Evolutionary conservation across 2,329 filamentous ascomycete species (phyloP).

Genomic region (Fusarium veterinarium): DNA sequence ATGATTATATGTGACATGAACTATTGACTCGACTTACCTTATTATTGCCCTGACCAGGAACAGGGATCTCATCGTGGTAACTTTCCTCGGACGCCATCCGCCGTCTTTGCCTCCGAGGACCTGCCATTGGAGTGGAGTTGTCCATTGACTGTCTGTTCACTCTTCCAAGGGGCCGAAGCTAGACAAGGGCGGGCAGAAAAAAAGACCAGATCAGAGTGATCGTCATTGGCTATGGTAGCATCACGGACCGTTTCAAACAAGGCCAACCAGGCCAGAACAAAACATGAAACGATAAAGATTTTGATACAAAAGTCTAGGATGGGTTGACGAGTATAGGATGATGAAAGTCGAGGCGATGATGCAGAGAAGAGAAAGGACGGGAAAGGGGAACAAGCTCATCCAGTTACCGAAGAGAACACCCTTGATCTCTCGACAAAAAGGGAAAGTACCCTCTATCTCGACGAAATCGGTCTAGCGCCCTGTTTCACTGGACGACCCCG

Average conservation of each 20-base stretch:
- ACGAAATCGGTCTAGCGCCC: conserved; percentile 30
- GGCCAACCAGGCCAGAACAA: conserved; percentile 16
- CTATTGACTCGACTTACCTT: conserved; percentile 13
- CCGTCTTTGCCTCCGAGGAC: conserved; percentile 28
- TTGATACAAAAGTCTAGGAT: neutral
- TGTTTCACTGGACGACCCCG: conserved; percentile 39
- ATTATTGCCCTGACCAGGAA: conserved; percentile 1
- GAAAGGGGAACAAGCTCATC: conserved; percentile 15
- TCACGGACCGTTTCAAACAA: conserved; percentile 33
- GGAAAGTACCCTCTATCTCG: conserved; percentile 1
- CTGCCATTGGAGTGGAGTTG: conserved; percentile 34
- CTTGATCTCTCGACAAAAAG: conserved; percentile 6
- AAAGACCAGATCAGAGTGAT: conserved; percentile 9
- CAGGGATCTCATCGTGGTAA: conserved; percentile 38
- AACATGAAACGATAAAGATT: conserved; percentile 12
- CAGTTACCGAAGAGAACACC: conserved; percentile 2
- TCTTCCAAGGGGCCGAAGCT: conserved; percentile 9
- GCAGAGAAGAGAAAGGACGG: neutral
- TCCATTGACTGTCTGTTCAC: conserved; percentile 23
- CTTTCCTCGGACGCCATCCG: conserved; percentile 25
- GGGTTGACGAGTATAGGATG: neutral
- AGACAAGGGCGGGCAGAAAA: neutral
- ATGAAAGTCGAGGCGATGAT: neutral
- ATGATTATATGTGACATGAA: conserved; percentile 34
- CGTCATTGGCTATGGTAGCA: conserved; percentile 35